Conservation (phyloP, 805 yeast species). For the Pichia manshurica region DNA sequence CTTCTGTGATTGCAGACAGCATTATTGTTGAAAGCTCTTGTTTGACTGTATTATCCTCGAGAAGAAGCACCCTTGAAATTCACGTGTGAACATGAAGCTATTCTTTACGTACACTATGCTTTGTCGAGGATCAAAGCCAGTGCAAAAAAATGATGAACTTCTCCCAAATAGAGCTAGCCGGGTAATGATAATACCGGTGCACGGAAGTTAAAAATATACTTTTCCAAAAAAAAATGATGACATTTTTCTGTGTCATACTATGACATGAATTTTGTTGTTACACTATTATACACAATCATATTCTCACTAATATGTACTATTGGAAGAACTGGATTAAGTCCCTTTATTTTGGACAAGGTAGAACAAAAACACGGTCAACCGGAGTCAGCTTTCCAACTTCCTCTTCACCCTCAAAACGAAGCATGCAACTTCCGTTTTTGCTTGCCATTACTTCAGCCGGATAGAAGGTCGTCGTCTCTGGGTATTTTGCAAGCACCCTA, state of each 20-base stretch:
- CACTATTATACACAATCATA: no score
- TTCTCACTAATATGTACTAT: no score
- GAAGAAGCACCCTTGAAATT: no score
- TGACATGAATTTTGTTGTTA: no score
- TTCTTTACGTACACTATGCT: no score
- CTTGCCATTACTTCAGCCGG: conserved; percentile 87
- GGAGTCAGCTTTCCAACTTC: conserved; percentile 94
- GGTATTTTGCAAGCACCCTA: conserved; percentile 86
- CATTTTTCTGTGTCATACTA: no score
- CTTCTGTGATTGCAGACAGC: background rate
- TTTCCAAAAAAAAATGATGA: no score
- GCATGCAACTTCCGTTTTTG: conserved; percentile 68
- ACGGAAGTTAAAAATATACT: no score
- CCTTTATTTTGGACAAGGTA: conserved; percentile 54
- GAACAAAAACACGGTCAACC: conserved; percentile 76
- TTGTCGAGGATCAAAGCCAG: background rate
- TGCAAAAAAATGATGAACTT: background rate
- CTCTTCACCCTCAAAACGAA: conserved; percentile 94
- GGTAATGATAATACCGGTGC: background rate
- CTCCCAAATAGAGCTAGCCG: background rate
- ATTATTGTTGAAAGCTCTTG: no score
- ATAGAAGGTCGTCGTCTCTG: conserved; percentile 95
- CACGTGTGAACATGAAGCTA: no score
- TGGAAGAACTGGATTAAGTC: no score
- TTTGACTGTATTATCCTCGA: no score